phyloP scores from a whole-genome alignment of 495 filamentous ascomycete genomes.

The Coniosporium apollinis region DNA sequence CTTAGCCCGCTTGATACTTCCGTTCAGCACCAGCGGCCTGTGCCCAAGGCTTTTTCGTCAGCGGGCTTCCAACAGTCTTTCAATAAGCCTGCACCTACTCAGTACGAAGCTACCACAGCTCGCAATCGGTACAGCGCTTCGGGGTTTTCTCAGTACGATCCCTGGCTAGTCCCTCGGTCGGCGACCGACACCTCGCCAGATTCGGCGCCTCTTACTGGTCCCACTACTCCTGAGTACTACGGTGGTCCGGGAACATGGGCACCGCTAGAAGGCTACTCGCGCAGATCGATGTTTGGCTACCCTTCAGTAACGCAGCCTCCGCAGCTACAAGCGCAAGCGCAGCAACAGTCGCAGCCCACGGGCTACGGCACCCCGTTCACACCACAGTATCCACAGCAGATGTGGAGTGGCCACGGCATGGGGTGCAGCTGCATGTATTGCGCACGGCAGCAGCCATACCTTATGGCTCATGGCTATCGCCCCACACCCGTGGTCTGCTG shows the following conservation, averaged over 20 bases:
- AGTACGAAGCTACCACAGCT: constrained; percentile 20
- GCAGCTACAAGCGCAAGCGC: constrained; percentile 8
- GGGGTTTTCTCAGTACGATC: constrained; percentile 25
- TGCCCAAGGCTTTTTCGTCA: constrained; percentile 22
- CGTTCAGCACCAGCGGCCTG: constrained; percentile 29
- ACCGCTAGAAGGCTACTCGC: constrained; percentile 16
- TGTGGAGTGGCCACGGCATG: constrained; percentile 16
- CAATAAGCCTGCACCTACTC: constrained; percentile 18
- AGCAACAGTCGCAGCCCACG: constrained; percentile 13
- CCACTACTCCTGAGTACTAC: constrained; percentile 28
- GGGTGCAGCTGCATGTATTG: constrained; percentile 52
- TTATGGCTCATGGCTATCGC: constrained; percentile 37
- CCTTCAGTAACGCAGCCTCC: constrained; percentile 15
- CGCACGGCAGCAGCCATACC: constrained; percentile 46
- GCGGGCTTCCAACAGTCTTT: constrained; percentile 8
- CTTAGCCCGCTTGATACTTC: constrained; percentile 60
- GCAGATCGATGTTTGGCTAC: constrained; percentile 21
- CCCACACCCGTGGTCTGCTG: too few species aligned
- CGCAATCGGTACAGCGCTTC: constrained; percentile 27
- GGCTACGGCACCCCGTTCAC: constrained; percentile 14
- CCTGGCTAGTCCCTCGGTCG: constrained; percentile 34
- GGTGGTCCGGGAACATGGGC: constrained; percentile 30
- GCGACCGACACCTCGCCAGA: constrained; percentile 48
- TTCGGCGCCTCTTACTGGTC: constrained; percentile 51
- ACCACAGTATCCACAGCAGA: constrained; percentile 11